These are phyloP conservation scores for Aspergillus oerlinghausenensis DNA, from an alignment of 2,329 filamentous ascomycete species.

Conservation along the genomic window DNA sequence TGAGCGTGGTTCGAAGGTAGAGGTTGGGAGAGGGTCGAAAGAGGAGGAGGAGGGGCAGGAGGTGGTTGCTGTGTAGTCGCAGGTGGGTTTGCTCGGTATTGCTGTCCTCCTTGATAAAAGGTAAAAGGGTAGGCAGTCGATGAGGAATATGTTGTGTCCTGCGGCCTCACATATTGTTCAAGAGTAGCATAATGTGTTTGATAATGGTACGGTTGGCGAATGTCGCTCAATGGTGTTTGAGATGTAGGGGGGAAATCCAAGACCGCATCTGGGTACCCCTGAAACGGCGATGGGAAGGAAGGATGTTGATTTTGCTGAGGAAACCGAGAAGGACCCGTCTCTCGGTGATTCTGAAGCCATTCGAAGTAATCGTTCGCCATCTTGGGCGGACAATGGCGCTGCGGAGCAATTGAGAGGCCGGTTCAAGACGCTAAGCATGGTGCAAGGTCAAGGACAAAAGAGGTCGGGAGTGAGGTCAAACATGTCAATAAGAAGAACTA, in stretches of 20 bases:
- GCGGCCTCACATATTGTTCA: not conserved
- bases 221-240: not conserved
- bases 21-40: not conserved
- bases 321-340: not conserved
- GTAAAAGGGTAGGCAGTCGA: not conserved
- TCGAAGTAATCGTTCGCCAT: conserved; percentile 18
- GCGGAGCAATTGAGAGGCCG: not conserved
- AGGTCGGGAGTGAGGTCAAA: not conserved
- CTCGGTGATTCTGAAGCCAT: conserved; percentile 14
- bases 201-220: not conserved
- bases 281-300: not conserved
- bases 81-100: not conserved
- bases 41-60: not conserved
- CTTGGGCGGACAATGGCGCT: not conserved
- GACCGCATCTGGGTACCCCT: not conserved
- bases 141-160: not conserved
- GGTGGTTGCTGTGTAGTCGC: not conserved
- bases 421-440: not conserved
- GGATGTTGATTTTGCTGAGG: not conserved
- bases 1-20: not conserved
- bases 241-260: not conserved
- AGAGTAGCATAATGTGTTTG: not conserved
- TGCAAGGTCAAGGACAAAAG: not conserved
- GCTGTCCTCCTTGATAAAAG: not conserved
- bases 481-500: not conserved